Percentiles rank a stretch among this genome's conserved stretches.
Conservation (phyloP, 2,329 filamentous ascomycete species). For the Cytospora mali region DNA sequence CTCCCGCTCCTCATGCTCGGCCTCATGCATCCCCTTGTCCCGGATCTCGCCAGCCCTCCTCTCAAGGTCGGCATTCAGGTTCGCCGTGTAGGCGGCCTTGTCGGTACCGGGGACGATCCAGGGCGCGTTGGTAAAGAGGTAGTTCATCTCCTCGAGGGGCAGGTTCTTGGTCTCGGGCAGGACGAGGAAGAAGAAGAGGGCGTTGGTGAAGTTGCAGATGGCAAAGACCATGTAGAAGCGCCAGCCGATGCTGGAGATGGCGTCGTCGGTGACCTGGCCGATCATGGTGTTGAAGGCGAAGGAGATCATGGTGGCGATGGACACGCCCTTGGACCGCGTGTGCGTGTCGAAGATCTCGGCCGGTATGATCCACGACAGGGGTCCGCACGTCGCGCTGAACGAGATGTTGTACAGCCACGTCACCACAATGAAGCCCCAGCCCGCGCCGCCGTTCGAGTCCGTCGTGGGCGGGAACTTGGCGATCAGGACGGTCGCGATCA, state of each 20-base stretch:
- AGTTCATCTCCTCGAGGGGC: conserved; percentile 68
- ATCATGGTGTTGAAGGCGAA: conserved; percentile 66
- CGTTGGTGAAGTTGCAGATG: conserved; percentile 59
- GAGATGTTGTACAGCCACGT: conserved; percentile 83
- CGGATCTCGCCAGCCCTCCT: conserved; percentile 57
- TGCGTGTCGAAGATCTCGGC: conserved; percentile 79
- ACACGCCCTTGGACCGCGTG: conserved; percentile 74
- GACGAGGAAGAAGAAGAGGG: conserved; percentile 57
- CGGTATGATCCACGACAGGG: conserved; percentile 62
- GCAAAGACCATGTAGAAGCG: conserved; percentile 54
- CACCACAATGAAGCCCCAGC: conserved; percentile 74
- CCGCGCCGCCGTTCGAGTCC: conserved; percentile 55
- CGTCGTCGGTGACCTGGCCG: conserved; percentile 49
- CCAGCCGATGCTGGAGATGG: conserved; percentile 48
- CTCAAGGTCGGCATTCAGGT: conserved; percentile 55
- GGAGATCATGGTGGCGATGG: conserved; percentile 71
- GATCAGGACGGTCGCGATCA: conserved; percentile 62
- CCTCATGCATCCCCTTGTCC: conserved; percentile 46
- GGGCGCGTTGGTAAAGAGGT: conserved; percentile 62
- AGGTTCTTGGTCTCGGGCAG: conserved; percentile 65
- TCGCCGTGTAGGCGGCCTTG: conserved; percentile 51
- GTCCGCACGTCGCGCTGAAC: conserved; percentile 72
- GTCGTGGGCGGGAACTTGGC: conserved; percentile 32
- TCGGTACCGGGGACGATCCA: conserved; percentile 61
- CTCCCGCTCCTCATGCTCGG: conserved; percentile 11